Percentiles rank a stretch among this genome's conserved stretches.
Conservation (phyloP, 2,329 filamentous ascomycete genomes). For the Penicillium griseofulvum region DNA sequence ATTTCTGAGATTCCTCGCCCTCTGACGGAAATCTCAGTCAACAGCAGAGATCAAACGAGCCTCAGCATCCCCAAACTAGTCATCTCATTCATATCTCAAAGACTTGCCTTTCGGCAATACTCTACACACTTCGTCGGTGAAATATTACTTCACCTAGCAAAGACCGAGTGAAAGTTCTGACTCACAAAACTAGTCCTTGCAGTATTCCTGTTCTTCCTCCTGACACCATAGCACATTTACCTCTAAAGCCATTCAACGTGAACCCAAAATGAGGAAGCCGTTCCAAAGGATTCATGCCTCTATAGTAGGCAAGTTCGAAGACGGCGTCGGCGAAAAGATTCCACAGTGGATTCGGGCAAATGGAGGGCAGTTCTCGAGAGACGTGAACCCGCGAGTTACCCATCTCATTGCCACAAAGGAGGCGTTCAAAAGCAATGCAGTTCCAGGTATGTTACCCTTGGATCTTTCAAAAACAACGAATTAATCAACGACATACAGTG, state of each 20-base stretch:
- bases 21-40: not conserved
- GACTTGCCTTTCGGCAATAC: not conserved
- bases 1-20: not conserved
- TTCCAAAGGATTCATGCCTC: slow-evolving; percentile 58
- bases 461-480: slow-evolving; percentile 4
- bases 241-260: not conserved
- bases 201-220: not conserved
- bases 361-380: slow-evolving; percentile 57
- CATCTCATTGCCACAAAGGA: slow-evolving; percentile 68
- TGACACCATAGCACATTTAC: not conserved
- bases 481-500: slow-evolving; percentile 34
- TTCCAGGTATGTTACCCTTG: slow-evolving; percentile 35
- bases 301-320: slow-evolving; percentile 57
- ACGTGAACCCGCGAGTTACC: slow-evolving; percentile 59
- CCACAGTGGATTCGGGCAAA: slow-evolving; percentile 63
- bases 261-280: slow-evolving; percentile 37
- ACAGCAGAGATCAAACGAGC: not conserved
- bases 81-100: not conserved
- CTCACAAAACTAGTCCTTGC: no score
- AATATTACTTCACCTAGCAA: not conserved
- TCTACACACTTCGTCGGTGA: not conserved
- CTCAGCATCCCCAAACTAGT: not conserved
- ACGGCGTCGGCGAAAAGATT: slow-evolving; percentile 55
- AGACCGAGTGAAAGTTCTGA: not conserved
- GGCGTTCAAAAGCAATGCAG: slow-evolving; percentile 54